Percentiles rank a stretch among this genome's conserved stretches.
Conservation (phyloP, 371 early-diverging fungal genomes). For the Saksenaea vasiformis region DNA sequence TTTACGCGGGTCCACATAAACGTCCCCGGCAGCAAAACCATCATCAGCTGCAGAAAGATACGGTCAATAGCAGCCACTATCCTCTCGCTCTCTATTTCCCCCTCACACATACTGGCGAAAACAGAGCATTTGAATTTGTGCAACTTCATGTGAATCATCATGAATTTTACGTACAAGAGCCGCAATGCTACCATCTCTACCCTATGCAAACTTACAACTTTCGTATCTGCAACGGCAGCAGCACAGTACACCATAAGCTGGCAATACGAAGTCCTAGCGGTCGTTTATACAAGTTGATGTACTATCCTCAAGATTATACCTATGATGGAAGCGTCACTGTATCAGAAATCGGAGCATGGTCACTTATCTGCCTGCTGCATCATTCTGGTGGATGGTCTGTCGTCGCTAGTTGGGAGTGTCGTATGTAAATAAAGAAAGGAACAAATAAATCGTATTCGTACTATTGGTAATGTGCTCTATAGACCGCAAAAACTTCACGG, state of each 20-base stretch:
- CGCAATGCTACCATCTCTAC: conserved; percentile 49
- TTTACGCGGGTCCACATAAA: conserved; percentile 37
- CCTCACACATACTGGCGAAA: conserved; percentile 13
- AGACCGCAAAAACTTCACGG: background rate
- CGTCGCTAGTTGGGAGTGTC: conserved; percentile 45
- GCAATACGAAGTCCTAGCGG: conserved; percentile 48
- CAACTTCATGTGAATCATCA: conserved; percentile 32
- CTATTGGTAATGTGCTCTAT: too few relatives aligned
- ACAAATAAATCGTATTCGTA: background rate
- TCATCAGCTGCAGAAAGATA: conserved; percentile 11
- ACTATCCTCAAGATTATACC: conserved; percentile 44
- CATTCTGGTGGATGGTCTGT: conserved; percentile 42
- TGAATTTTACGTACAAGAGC: conserved; percentile 48
- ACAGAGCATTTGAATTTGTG: conserved; percentile 39
- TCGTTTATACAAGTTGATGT: conserved; percentile 38
- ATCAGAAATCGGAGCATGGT: conserved; percentile 43
- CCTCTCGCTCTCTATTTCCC: conserved; percentile 35
- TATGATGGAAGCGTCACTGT: conserved; percentile 40
- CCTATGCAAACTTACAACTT: conserved; percentile 47
- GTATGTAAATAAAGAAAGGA: background rate
- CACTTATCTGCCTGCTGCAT: conserved; percentile 41
- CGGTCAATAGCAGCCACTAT: conserved; percentile 21
- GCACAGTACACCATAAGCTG: conserved; percentile 38
- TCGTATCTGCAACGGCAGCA: conserved; percentile 21
- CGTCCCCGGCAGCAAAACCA: conserved; percentile 6